Percentiles rank a stretch among this genome's conserved stretches.
Evolutionary conservation across 192 early-diverging fungal genomes (phyloP).

Genomic region (Coemansia sp.): DNA sequence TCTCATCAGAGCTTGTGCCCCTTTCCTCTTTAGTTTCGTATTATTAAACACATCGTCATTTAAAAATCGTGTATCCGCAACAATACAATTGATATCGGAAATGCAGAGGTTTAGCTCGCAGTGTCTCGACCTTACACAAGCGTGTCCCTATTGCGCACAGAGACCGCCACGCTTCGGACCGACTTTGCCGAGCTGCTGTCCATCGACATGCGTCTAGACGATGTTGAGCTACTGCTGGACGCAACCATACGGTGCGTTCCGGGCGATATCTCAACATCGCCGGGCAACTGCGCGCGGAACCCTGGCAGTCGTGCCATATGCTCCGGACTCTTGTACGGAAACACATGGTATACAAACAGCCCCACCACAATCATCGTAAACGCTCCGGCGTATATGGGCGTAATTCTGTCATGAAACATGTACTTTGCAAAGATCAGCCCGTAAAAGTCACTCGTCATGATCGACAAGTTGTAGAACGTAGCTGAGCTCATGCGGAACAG

Average conservation of each 20-base stretch:
- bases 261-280: constrained; percentile 29
- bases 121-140: too few species aligned
- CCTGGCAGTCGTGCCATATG: constrained; percentile 42
- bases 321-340: constrained; percentile 58
- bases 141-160: not conserved
- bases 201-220: not conserved
- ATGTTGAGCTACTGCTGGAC: not conserved
- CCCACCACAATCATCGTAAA: constrained; percentile 67
- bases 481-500: constrained; percentile 71
- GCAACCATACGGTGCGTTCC: constrained; percentile 8
- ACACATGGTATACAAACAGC: constrained; percentile 66
- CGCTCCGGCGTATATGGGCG: constrained; percentile 64
- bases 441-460: constrained; percentile 80
- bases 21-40: too few species aligned
- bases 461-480: constrained; percentile 73
- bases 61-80: too few species aligned
- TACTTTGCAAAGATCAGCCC: constrained; percentile 71
- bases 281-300: constrained; percentile 36
- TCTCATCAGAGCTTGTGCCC: too few species aligned
- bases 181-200: constrained; percentile 9
- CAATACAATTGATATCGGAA: too few species aligned
- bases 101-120: too few species aligned
- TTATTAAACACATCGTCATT: too few species aligned
- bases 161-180: not conserved
- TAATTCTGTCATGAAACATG: constrained; percentile 64